A percentile compares a stretch with the other conserved stretches of the same genome.
Evolutionary conservation across 371 early-diverging fungal species (phyloP).

Genomic region (Globomyces sp.): DNA sequence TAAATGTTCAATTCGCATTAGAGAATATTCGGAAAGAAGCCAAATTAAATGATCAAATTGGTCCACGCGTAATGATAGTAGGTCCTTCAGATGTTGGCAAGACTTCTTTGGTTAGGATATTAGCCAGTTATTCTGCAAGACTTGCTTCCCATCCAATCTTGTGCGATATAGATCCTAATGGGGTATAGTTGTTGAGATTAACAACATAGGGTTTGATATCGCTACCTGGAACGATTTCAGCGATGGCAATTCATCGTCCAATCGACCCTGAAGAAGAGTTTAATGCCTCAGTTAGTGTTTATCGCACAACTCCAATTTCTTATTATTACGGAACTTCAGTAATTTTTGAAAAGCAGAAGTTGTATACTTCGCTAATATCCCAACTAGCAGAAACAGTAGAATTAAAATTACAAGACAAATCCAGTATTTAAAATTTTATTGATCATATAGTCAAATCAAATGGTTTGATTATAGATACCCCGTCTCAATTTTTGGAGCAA

Average conservation of each 20-base stretch:
- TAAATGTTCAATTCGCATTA: conserved; percentile 86
- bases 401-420: conserved; percentile 63
- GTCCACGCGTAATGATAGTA: conserved; percentile 67
- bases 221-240: conserved; percentile 84
- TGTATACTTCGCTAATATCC: conserved; percentile 66
- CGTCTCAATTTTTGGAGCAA: conserved; percentile 45
- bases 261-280: conserved; percentile 88
- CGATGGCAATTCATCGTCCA: conserved; percentile 67
- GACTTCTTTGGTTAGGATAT: conserved; percentile 75
- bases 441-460: conserved; percentile 28
- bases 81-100: conserved; percentile 93
- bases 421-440: background rate
- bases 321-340: conserved; percentile 88
- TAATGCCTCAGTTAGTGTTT: conserved; percentile 66
- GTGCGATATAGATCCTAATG: conserved; percentile 77
- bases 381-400: conserved; percentile 64
- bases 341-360: conserved; percentile 71
- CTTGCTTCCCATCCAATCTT: conserved; percentile 74
- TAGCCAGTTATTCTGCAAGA: conserved; percentile 81
- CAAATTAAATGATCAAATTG: conserved; percentile 39
- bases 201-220: conserved; percentile 67
- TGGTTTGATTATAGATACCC: conserved; percentile 59
- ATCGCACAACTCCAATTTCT: conserved; percentile 74
- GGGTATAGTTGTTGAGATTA: no score
- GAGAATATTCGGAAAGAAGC: conserved; percentile 71